Evolutionary conservation across 78 protist genomes (phyloP).

Genomic region (Planoprotostelium fungivorum): DNA sequence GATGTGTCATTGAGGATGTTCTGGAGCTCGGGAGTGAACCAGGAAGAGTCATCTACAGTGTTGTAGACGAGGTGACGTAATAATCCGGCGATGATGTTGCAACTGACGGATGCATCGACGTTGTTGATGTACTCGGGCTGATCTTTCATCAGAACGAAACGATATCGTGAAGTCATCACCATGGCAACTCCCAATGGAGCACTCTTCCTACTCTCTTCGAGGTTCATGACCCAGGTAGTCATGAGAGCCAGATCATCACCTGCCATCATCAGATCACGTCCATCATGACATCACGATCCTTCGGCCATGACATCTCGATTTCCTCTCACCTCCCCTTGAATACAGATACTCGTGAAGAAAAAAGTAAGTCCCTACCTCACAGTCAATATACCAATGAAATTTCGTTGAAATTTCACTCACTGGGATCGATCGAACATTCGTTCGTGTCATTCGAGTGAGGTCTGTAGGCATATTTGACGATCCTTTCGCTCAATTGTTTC

Average conservation of each 20-base stretch:
- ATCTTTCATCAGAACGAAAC: not conserved
- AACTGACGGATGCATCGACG: not conserved
- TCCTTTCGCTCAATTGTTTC: not conserved
- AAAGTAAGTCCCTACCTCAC: not conserved
- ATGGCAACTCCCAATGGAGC: not conserved
- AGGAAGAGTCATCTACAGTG: not conserved
- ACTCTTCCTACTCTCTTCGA: not conserved
- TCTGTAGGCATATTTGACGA: not conserved
- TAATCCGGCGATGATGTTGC: not conserved
- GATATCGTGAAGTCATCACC: not conserved
- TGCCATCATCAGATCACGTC: not conserved
- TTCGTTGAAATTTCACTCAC: not conserved
- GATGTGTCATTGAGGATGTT: not conserved
- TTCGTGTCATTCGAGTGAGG: not conserved
- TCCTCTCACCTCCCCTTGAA: not conserved
- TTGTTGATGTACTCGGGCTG: not conserved
- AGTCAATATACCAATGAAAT: not conserved
- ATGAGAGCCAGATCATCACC: not conserved
- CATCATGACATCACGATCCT: too few species aligned
- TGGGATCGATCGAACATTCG: not conserved
- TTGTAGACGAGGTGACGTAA: not conserved
- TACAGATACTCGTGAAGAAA: not conserved
- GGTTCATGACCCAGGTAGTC: not conserved
- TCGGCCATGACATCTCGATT: not conserved
- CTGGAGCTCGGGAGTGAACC: not conserved